A percentile compares a stretch with the other conserved stretches of the same genome.
Evolutionary conservation across 805 yeast species (phyloP).

Genomic region (Candida glaebosa): DNA sequence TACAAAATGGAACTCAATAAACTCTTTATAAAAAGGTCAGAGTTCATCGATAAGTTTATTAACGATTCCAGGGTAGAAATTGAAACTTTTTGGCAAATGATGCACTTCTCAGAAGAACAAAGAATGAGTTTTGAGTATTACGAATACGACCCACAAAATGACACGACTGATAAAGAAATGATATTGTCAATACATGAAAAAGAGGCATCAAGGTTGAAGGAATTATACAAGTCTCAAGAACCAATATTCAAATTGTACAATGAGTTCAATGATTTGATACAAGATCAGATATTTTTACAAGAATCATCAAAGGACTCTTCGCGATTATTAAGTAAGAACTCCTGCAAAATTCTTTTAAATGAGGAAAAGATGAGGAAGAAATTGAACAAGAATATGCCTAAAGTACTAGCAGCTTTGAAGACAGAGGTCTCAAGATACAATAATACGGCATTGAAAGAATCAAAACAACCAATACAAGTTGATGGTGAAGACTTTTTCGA

Average conservation of each 20-base stretch:
- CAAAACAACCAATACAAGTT: conserved; percentile 27
- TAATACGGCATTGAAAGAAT: conserved; percentile 17
- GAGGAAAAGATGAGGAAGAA: conserved; percentile 77
- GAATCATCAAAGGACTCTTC: conserved; percentile 78
- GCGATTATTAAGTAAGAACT: conserved; percentile 67
- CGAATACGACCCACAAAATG: conserved; percentile 25
- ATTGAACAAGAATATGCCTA: conserved; percentile 66
- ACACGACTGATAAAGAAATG: conserved; percentile 51
- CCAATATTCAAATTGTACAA: conserved; percentile 56
- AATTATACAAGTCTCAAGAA: conserved; percentile 46
- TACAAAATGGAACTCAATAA: conserved; percentile 56
- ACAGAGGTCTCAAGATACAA: conserved; percentile 49
- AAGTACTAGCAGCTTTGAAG: conserved; percentile 50
- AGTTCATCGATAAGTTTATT: conserved; percentile 66
- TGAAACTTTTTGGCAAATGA: conserved; percentile 54
- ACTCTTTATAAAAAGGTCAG: conserved; percentile 56
- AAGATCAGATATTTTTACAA: conserved; percentile 60
- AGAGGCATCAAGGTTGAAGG: conserved; percentile 53
- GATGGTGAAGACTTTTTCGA: conserved; percentile 49
- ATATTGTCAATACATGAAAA: conserved; percentile 60
- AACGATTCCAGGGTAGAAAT: conserved; percentile 58
- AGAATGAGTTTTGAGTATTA: conserved; percentile 45
- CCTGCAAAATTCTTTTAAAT: conserved; percentile 71
- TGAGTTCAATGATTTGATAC: conserved; percentile 50
- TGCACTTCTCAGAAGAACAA: conserved; percentile 57